Evolutionary conservation across 2,329 filamentous ascomycete genomes (phyloP), one percentile per base, ranked within the genome.

Genomic region (Colletotrichum sp.): DNA sequence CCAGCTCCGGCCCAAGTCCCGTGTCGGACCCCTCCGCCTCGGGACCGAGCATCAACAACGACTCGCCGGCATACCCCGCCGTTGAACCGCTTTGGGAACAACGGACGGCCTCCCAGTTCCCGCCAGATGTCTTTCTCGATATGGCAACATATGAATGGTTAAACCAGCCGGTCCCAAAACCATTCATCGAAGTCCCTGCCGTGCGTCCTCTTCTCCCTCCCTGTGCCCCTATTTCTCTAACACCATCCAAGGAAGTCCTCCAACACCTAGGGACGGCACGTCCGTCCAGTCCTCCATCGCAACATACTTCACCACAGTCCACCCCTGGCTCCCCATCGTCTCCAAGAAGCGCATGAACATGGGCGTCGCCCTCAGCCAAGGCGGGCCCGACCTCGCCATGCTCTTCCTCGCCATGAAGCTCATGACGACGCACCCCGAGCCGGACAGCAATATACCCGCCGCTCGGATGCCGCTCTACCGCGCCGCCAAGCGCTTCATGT

Each of bases 321-420:
- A 90, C 75, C 81, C 81, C 32, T 89, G 87, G 85, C 84, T 89
- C 76, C 87, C 88, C 8, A 86, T 90, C 64, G 79, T 89, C 34
- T 88, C 86, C 18, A 85, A 84, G 77, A 89, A 87, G 77, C 81
- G 87, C 26, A 81, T 89, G 77, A 85, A 85, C 60, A 82, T 87
- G 32, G 81, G 83, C 10, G 85, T 86, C 68, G 83, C 85, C 13
- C 71, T 85, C 6, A 85, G 85, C 80, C 86, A 88, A 74, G 84
- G 83, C 59, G 87, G 87, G 18, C 83, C 87, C 3, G 88, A 89
- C 77, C 81, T 88, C 24, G 86, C 86, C 48, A 81, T 89, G 43
- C 82, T 89, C 16, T 87, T 88, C 74, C 80, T 90, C 34, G 84
- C 84, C n/a, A 89, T 89, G 86, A 88, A 87, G 79, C 83, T 90